phyloP scores from a whole-genome alignment of 2,329 filamentous ascomycete species.

The Diaporthe destruens region DNA sequence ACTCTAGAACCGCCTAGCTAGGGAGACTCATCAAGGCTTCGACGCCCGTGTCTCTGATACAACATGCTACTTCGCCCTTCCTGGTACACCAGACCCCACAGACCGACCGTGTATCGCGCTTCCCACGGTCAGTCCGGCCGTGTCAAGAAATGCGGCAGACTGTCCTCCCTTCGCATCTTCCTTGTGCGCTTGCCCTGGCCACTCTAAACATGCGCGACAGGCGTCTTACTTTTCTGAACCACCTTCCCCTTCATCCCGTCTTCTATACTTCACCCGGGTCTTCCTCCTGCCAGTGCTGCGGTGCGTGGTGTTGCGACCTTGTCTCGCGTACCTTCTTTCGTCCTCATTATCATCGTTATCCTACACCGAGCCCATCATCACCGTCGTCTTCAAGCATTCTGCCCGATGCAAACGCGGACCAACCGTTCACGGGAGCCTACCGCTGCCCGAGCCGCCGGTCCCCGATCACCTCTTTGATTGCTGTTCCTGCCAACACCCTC shows the following conservation, averaged over 20 bases:
- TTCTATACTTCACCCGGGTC: slow-evolving; percentile 34
- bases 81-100: slow-evolving; percentile 40
- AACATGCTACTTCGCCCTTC: slow-evolving; percentile 36
- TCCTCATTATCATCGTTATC: slow-evolving; percentile 21
- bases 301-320: slow-evolving; percentile 42
- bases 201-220: slow-evolving; percentile 42
- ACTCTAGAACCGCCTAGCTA: slow-evolving; percentile 32
- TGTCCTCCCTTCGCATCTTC: slow-evolving; percentile 38
- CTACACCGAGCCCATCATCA: neutral
- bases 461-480: slow-evolving; percentile 50
- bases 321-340: slow-evolving; percentile 39
- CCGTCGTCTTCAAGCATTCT: slow-evolving; percentile 15
- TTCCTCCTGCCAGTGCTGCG: slow-evolving; percentile 25
- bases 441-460: slow-evolving; percentile 28
- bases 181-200: slow-evolving; percentile 22
- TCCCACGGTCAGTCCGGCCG: slow-evolving; percentile 37
- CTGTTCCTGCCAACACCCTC: slow-evolving; percentile 50
- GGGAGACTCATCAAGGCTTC: slow-evolving; percentile 36
- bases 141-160: slow-evolving; percentile 41
- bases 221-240: slow-evolving; percentile 44
- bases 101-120: slow-evolving; percentile 34
- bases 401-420: slow-evolving; percentile 43
- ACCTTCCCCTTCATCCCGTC: slow-evolving; percentile 38
- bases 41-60: slow-evolving; percentile 40
- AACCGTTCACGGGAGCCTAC: slow-evolving; percentile 53